phyloP scores from a whole-genome alignment of 2,329 filamentous ascomycete genomes.

The Fusarium pseudograminearum region DNA sequence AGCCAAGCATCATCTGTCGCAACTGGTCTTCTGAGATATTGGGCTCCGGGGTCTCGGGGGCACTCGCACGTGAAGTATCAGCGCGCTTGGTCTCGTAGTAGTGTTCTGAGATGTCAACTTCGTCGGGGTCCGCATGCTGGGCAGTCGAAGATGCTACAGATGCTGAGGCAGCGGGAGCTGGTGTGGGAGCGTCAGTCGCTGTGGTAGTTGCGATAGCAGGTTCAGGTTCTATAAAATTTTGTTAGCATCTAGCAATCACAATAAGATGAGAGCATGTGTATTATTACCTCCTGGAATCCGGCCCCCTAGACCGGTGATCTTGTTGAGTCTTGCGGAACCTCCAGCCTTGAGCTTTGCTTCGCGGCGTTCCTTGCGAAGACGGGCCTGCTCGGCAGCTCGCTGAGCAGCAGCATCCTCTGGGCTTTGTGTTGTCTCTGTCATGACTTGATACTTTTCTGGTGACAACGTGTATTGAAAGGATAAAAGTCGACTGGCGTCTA shows the following conservation, averaged over 20 bases:
- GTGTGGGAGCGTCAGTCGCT: slow-evolving; percentile 45
- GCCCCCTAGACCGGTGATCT: slow-evolving; percentile 77
- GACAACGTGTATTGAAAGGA: not conserved
- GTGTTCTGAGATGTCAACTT: slow-evolving; percentile 83
- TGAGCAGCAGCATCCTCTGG: slow-evolving; percentile 61
- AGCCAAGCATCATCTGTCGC: slow-evolving; percentile 73
- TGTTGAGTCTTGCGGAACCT: slow-evolving; percentile 76
- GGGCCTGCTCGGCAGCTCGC: slow-evolving; percentile 73
- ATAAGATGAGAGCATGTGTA: not conserved
- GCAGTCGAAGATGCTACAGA: slow-evolving; percentile 49
- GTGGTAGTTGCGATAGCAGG: slow-evolving; percentile 33
- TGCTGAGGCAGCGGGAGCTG: slow-evolving; percentile 50
- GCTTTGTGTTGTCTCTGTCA: slow-evolving; percentile 56
- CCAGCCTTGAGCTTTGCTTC: slow-evolving; percentile 82
- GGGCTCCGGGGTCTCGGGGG: slow-evolving; percentile 47
- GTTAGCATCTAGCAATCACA: not conserved
- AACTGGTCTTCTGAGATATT: slow-evolving; percentile 69
- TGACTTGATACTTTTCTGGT: slow-evolving; percentile 35
- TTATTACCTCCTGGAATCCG: slow-evolving; percentile 53
- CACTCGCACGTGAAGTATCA: slow-evolving; percentile 47
- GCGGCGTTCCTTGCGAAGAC: slow-evolving; percentile 81
- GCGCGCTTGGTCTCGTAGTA: slow-evolving; percentile 68
- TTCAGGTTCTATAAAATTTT: slow-evolving; percentile 14
- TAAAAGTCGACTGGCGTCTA: slow-evolving; percentile 1
- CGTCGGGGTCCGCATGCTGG: slow-evolving; percentile 73